Conservation (phyloP, 805 yeast species). For the Clavispora asparagi region DNA sequence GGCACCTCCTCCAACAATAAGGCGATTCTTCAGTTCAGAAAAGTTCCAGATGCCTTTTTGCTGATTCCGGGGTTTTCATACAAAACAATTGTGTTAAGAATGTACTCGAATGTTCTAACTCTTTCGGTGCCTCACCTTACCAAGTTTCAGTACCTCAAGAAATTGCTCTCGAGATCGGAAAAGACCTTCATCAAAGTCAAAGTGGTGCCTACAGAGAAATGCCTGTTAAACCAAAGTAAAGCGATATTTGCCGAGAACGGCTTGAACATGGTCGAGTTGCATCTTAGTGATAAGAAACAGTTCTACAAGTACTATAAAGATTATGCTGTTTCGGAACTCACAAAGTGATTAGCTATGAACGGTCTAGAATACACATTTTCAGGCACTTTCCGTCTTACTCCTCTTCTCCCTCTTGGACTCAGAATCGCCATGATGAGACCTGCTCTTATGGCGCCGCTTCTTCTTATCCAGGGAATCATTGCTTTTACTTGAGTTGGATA, state of each 20-base stretch:
- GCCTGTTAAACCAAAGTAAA: slow-evolving; percentile 16
- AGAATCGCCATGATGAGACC: background rate
- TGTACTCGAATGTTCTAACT: slow-evolving; percentile 31
- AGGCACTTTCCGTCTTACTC: background rate
- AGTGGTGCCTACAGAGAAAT: slow-evolving; percentile 19
- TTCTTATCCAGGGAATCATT: background rate
- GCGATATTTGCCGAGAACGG: slow-evolving; percentile 29
- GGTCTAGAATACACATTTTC: background rate
- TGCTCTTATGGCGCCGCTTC: background rate
- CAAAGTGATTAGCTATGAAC: background rate
- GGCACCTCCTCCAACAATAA: slow-evolving; percentile 86
- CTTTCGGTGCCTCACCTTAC: slow-evolving; percentile 32
- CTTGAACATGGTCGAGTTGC: slow-evolving; percentile 28
- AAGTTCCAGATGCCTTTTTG: slow-evolving; percentile 7
- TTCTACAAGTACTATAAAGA: slow-evolving; percentile 18
- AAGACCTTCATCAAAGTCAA: slow-evolving; percentile 23
- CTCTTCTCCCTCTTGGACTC: background rate
- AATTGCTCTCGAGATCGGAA: slow-evolving; percentile 18
- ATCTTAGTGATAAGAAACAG: slow-evolving; percentile 23
- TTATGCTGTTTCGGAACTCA: slow-evolving; percentile 3
- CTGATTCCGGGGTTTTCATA: slow-evolving; percentile 15
- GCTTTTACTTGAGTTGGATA: slow-evolving; percentile 1
- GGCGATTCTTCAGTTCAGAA: slow-evolving; percentile 57
- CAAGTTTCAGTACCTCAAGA: slow-evolving; percentile 17
- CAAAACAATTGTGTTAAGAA: slow-evolving; percentile 35